Percentiles rank a stretch among this genome's conserved stretches.
Conservation (phyloP, 768 basidiomycete species). For the Mrakia hoshinonis region DNA sequence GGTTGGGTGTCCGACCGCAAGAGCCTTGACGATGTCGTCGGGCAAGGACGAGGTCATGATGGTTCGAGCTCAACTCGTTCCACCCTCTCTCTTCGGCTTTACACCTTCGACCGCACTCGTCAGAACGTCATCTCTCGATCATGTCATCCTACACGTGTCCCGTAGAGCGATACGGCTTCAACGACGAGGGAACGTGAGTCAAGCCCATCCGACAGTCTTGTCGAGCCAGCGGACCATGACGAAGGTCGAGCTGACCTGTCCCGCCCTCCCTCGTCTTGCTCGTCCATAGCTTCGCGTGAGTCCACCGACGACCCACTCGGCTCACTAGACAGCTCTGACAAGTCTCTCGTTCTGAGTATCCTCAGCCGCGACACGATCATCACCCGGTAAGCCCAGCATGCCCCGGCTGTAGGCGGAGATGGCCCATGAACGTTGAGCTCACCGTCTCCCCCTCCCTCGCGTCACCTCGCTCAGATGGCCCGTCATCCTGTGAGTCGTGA, state of each 20-base stretch:
- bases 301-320: background rate
- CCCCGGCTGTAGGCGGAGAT: background rate
- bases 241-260: background rate
- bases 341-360: background rate
- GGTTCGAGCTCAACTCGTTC: background rate
- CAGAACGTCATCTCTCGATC: no score
- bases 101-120: no score
- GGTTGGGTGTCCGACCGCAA: no score
- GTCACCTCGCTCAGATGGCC: slow-evolving; percentile 11
- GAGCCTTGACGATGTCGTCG: no score
- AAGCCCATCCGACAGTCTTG: background rate
- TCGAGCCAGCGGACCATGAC: background rate
- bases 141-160: slow-evolving; percentile 12
- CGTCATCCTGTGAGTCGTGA: slow-evolving; percentile 3
- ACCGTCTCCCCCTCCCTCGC: background rate
- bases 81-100: background rate
- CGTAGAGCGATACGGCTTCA: slow-evolving; percentile 17
- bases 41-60: no score
- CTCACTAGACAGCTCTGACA: no score
- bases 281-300: slow-evolving; percentile 21
- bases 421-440: background rate
- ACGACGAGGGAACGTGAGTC: slow-evolving; percentile 27
- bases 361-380: slow-evolving; percentile 21
- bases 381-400: slow-evolving; percentile 3
- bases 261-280: background rate